Base-by-base conservation (phyloP, 768 basidiomycete species). In the Candolleomyces eurysporus region DNA sequence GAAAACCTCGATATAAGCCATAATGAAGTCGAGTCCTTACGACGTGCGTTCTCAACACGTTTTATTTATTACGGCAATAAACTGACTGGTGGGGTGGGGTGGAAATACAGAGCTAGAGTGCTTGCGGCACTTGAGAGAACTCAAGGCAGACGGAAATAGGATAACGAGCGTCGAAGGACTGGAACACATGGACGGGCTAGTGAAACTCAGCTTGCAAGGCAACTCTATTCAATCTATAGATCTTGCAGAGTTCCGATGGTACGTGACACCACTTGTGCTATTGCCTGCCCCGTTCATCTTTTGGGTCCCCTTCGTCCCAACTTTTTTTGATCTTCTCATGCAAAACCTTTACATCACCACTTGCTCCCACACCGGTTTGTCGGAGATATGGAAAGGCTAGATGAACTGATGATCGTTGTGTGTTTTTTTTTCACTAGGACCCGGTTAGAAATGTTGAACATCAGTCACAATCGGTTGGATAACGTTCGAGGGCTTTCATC, bases 1-100 rank as follows among this genome's bases (percentile, higher is more conserved):
- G 93, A 95, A 75, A 85, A 84, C 68, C 82, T 99, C 69, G 94
- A 99, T 76, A 87, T 99, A 63, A 94, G 93, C 72, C 73, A 85
- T 68, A 98, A 98, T 73, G 84, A 92, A 64, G 82, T 98, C 57
- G 94, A 96, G 63, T 92, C 92, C 8, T 78, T 98, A 60, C 83
- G 81, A 53, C 93, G 93, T 96, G 73, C 76, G 92, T 87, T 39
- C 26, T 60, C 26, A 31, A 65, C 60, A 56, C 46, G 46, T 57
- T 49, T 54, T 58, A 57, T 64, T 60, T 58, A 59, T 64, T 62
- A 62, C 43, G 45, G 45, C 45, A 30, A 60, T 31, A 36, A 45
- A 1, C 17, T 63, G 46, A 60, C 50, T 63, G 66, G 59, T 56
- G 61, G 65, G 53, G 63, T 51, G 57, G 53, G 43, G 55, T 57